Evolutionary conservation across 495 filamentous ascomycete genomes (phyloP).

Genomic region (Trichoderma erinaceum): DNA sequence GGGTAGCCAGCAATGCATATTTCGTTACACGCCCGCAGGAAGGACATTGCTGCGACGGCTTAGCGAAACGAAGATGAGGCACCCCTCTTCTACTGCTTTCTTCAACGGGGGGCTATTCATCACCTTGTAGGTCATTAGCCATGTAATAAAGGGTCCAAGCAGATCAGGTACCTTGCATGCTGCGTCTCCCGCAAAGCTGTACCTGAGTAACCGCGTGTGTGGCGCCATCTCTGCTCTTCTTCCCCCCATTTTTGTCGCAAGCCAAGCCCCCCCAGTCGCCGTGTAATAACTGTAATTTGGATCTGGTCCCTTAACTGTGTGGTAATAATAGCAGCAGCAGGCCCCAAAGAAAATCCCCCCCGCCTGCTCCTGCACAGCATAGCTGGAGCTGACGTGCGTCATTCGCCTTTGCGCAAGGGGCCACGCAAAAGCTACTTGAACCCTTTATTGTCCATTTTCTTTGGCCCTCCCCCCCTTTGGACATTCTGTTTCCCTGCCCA

Average conservation of each 20-base stretch:
- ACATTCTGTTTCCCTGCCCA: no score
- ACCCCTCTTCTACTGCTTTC: no score
- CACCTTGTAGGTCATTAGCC: no score
- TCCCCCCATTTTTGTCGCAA: background rate
- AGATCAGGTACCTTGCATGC: no score
- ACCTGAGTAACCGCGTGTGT: background rate
- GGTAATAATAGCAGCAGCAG: no score
- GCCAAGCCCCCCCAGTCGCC: background rate
- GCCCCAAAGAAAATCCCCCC: background rate
- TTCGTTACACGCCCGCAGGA: no score
- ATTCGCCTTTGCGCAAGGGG: background rate
- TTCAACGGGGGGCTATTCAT: no score
- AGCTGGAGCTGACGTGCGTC: conserved; percentile 9
- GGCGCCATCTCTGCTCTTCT: background rate
- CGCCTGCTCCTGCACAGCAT: conserved; percentile 6
- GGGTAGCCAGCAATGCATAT: no score
- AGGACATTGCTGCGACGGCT: background rate
- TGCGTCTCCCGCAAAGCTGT: no score
- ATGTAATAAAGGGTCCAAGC: no score
- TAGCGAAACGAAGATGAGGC: background rate
- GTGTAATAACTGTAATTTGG: conserved; percentile 11
- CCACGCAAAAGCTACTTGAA: background rate
- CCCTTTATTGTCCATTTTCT: no score
- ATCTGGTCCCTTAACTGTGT: background rate
- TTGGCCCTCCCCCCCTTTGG: no score